Conservation (phyloP, 2,329 filamentous ascomycete genomes). For the Verticillium longisporum region DNA sequence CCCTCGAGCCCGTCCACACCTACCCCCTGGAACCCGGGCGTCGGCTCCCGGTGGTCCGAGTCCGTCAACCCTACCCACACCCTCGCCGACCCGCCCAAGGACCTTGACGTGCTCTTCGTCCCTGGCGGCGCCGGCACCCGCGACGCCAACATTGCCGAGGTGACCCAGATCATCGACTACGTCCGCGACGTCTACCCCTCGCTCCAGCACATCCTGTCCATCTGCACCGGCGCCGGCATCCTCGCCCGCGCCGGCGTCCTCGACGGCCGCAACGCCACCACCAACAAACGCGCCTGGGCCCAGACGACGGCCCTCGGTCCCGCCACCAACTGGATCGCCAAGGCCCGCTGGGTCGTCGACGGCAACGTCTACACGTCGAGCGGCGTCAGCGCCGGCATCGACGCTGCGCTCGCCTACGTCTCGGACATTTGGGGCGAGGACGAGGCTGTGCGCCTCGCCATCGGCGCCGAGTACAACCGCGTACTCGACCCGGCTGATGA, state of each 20-base stretch:
- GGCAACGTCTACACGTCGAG: constrained; percentile 62
- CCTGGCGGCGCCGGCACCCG: constrained; percentile 53
- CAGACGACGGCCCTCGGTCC: constrained; percentile 38
- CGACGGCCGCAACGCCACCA: constrained; percentile 55
- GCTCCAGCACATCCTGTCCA: constrained; percentile 51
- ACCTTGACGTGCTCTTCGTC: constrained; percentile 59
- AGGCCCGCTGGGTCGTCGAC: constrained; percentile 59
- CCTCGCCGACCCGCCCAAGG: constrained; percentile 41
- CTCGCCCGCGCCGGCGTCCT: constrained; percentile 53
- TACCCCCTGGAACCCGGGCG: constrained; percentile 16
- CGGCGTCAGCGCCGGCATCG: constrained; percentile 36
- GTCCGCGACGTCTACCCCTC: constrained; percentile 31
- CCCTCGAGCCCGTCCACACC: constrained; percentile 33
- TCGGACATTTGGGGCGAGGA: constrained; percentile 40
- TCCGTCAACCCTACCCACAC: constrained; percentile 38
- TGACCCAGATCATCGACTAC: constrained; percentile 29
- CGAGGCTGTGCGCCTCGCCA: constrained; percentile 34
- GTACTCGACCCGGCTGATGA: constrained; percentile 42
- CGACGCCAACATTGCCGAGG: constrained; percentile 14
- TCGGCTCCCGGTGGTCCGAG: constrained; percentile 24
- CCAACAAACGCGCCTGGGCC: constrained; percentile 55
- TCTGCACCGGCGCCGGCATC: constrained; percentile 59
- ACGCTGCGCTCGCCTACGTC: constrained; percentile 29
- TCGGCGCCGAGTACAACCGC: constrained; percentile 48
- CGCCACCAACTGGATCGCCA: constrained; percentile 50